Percentiles rank a stretch among this genome's conserved stretches.
phyloP scores from a whole-genome alignment of 2,329 filamentous ascomycete genomes.

The Phaeomoniella chlamydospora region DNA sequence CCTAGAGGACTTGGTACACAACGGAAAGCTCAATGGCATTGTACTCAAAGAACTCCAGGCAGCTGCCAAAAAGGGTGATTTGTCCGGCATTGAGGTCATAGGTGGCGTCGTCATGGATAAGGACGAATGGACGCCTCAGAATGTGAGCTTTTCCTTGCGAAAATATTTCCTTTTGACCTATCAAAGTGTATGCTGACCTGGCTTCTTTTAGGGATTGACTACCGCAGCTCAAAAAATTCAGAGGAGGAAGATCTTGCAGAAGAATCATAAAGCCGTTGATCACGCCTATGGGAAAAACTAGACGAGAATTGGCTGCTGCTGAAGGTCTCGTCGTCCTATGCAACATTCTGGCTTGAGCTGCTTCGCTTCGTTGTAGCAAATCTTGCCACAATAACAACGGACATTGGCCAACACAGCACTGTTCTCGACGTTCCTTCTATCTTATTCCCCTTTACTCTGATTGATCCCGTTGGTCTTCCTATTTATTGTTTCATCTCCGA shows the following conservation, averaged over 20 bases:
- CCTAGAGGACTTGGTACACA: conserved; percentile 53
- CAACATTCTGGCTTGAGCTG: too few relatives aligned
- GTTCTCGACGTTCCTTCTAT: too few relatives aligned
- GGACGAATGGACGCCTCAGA: conserved; percentile 78
- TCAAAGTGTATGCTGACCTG: conserved; percentile 15
- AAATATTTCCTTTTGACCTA: neutral
- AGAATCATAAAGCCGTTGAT: conserved; percentile 47
- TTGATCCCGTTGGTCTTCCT: too few relatives aligned
- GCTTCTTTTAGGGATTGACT: conserved; percentile 37
- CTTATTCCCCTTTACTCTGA: too few relatives aligned
- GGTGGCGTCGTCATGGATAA: conserved; percentile 64
- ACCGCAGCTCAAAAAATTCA: conserved; percentile 62
- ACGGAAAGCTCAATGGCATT: conserved; percentile 47
- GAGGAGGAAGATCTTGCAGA: conserved; percentile 49
- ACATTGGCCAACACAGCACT: too few relatives aligned
- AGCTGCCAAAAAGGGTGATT: conserved; percentile 49
- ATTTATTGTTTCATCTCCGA: too few relatives aligned
- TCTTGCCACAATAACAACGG: too few relatives aligned
- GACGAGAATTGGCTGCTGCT: too few relatives aligned
- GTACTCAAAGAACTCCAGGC: conserved; percentile 59
- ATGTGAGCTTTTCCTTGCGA: conserved; percentile 33
- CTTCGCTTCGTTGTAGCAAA: too few relatives aligned
- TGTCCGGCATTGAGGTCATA: conserved; percentile 59
- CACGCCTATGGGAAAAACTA: conserved; percentile 41
- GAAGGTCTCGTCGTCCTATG: too few relatives aligned